Evolutionary conservation across 805 yeast species (phyloP).

Genomic region (Wickerhamiella sorbophila): DNA sequence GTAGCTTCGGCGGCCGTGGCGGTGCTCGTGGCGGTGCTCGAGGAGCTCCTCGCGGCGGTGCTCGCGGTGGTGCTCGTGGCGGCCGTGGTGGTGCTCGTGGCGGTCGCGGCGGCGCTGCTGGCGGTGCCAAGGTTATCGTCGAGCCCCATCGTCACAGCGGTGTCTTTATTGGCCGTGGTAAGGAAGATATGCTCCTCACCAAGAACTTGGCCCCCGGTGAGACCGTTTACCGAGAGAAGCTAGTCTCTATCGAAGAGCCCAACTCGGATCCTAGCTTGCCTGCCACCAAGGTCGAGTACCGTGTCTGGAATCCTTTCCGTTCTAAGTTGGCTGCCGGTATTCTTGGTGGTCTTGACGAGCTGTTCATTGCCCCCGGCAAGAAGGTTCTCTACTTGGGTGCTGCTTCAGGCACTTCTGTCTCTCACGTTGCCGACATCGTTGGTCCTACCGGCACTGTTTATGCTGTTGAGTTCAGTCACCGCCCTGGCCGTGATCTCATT

Average conservation of each 20-base stretch:
- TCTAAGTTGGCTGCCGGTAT: slow-evolving; percentile 99
- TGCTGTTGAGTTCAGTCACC: slow-evolving; percentile 98
- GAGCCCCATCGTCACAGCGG: slow-evolving; percentile 98
- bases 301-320: slow-evolving; percentile 99
- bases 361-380: slow-evolving; percentile 95
- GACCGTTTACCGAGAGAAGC: slow-evolving; percentile 95
- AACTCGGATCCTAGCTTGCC: slow-evolving; percentile 50
- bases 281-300: slow-evolving; percentile 89
- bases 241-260: slow-evolving; percentile 88
- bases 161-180: slow-evolving; percentile 98
- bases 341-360: slow-evolving; percentile 97
- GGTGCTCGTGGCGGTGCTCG: slow-evolving; percentile 25
- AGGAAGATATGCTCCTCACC: slow-evolving; percentile 95
- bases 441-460: slow-evolving; percentile 99
- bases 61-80: slow-evolving; percentile 35
- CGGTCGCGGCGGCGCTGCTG: slow-evolving; percentile 42
- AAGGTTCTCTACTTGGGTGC: slow-evolving; percentile 97
- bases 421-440: slow-evolving; percentile 95
- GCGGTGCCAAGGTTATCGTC: slow-evolving; percentile 85
- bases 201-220: slow-evolving; percentile 97
- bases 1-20: slow-evolving; percentile 22
- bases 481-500: slow-evolving; percentile 98
- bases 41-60: slow-evolving; percentile 36
- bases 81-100: slow-evolving; percentile 45
- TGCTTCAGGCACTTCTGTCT: slow-evolving; percentile 97